phyloP scores from a whole-genome alignment of 257 asterid genomes.

The Ophiorrhiza pumila region DNA sequence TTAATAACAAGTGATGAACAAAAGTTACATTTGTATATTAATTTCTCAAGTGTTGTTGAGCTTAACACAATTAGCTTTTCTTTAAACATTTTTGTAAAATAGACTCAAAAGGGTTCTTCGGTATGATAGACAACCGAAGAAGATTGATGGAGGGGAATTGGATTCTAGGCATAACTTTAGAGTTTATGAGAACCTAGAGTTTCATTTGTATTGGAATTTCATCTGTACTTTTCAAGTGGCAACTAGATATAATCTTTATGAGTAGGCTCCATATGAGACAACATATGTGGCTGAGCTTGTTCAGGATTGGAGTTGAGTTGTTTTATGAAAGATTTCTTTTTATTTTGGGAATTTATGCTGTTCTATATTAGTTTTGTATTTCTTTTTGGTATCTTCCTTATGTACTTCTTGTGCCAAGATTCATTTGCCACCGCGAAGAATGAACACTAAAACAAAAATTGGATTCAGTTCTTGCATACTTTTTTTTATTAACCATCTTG shows the following conservation, averaged over 20 bases:
- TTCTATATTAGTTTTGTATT: background rate
- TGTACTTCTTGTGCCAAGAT: too few relatives aligned
- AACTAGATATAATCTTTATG: constrained; percentile 3
- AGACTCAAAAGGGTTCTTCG: constrained; percentile 5
- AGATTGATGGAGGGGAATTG: constrained; percentile 8
- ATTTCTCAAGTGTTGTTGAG: too few relatives aligned
- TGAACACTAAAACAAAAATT: background rate
- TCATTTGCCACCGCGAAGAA: too few relatives aligned
- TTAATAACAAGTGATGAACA: too few relatives aligned
- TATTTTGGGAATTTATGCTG: background rate
- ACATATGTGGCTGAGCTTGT: constrained; percentile 13
- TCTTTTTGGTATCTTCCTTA: too few relatives aligned
- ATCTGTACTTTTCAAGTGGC: background rate
- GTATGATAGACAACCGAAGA: background rate
- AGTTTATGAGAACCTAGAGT: constrained; percentile 3
- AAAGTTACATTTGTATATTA: too few relatives aligned
- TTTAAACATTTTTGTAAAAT: background rate
- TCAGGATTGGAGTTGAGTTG: constrained; percentile 1
- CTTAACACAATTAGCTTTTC: background rate
- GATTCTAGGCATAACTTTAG: constrained; percentile 22
- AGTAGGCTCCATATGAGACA: constrained; percentile 20
- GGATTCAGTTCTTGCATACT: background rate
- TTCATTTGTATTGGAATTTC: background rate
- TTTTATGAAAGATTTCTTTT: background rate
- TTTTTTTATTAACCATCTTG: background rate